phyloP scores from a whole-genome alignment of 345 rosid species.

The Arabidopsis arenosa region DNA sequence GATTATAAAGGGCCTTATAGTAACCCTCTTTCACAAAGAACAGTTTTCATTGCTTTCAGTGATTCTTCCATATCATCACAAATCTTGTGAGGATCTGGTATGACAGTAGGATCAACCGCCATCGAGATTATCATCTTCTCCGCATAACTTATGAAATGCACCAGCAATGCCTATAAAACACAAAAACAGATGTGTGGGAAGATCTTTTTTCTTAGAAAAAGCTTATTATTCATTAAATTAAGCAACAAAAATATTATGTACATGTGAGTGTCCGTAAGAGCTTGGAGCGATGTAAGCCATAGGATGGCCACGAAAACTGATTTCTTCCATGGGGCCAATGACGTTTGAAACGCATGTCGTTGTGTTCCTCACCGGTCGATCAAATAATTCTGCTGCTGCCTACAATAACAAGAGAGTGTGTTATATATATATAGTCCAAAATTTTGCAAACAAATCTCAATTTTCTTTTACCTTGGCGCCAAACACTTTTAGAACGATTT shows the following conservation, averaged over 20 bases:
- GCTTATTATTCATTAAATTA: conserved; percentile 9
- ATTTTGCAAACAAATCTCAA: not conserved
- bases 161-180: conserved; percentile 61
- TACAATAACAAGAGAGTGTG: not conserved
- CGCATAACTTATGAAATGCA: conserved; percentile 69
- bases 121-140: conserved; percentile 61
- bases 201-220: not conserved
- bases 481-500: conserved; percentile 34
- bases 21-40: conserved; percentile 23
- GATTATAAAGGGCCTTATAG: too few relatives aligned
- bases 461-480: conserved; percentile 51
- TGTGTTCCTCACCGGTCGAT: conserved; percentile 45
- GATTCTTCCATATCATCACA: conserved; percentile 62
- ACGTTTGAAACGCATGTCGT: conserved; percentile 65
- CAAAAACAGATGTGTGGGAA: not conserved
- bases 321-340: conserved; percentile 63
- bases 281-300: conserved; percentile 64
- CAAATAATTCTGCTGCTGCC: conserved; percentile 48
- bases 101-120: conserved; percentile 62
- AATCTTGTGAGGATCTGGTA: conserved; percentile 66
- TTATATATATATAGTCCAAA: not conserved
- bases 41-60: conserved; percentile 52
- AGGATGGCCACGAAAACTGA: conserved; percentile 62
- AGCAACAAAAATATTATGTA: not conserved
- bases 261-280: conserved; percentile 63